phyloP scores from a whole-genome alignment of 75 land plant genomes.

The Pinus tabuliformis region DNA sequence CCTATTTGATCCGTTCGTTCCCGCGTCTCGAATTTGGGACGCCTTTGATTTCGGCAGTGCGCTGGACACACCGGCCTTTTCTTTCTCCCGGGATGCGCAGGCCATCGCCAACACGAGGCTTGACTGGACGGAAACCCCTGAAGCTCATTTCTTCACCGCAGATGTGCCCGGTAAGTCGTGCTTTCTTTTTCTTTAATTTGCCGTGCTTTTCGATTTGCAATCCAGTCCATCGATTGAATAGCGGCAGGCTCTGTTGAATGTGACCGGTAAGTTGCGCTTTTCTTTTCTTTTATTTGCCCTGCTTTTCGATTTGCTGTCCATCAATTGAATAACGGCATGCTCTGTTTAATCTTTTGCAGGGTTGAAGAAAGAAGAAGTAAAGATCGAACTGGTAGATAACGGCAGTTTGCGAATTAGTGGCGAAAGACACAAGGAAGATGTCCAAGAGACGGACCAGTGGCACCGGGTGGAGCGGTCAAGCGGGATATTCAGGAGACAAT shows the following conservation, averaged over 20 bases:
- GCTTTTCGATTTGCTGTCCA: neutral
- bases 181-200: no score
- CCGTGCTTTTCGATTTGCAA: no score
- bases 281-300: neutral
- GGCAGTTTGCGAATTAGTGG: slow-evolving; percentile 33
- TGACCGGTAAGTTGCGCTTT: no score
- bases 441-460: slow-evolving; percentile 21
- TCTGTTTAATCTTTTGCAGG: neutral
- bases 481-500: slow-evolving; percentile 28
- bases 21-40: no score
- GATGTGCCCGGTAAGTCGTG: slow-evolving; percentile 18
- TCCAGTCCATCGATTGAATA: no score
- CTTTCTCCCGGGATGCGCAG: slow-evolving; percentile 9
- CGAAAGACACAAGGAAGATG: slow-evolving; percentile 21
- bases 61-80: neutral
- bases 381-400: slow-evolving; percentile 30
- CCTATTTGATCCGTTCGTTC: no score
- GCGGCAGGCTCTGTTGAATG: no score
- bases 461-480: slow-evolving; percentile 31
- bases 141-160: slow-evolving; percentile 23
- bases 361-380: slow-evolving; percentile 15
- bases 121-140: slow-evolving; percentile 26
- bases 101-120: slow-evolving; percentile 20
- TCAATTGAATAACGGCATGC: no score
- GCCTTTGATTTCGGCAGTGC: no score